Evolutionary conservation across 2,329 filamentous ascomycete species (phyloP), one percentile per base, ranked within the genome.

Genomic region (Colletotrichum graminicola): DNA sequence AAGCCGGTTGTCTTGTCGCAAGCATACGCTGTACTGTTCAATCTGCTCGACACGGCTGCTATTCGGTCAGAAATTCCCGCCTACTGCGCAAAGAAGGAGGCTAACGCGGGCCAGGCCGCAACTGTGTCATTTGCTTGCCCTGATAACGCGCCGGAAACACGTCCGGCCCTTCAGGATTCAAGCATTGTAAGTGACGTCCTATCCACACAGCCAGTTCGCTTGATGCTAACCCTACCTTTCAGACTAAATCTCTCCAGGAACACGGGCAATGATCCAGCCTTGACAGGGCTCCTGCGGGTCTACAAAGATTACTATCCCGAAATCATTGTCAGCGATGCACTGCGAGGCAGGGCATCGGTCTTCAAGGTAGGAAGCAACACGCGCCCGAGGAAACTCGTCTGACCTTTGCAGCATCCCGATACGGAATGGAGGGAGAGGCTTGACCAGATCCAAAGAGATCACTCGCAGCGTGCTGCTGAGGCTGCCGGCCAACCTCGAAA

Each of bases 251-350:
- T 91, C 43, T 87, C 88, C 3, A 82, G 89, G 54, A 88, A 90
- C 76, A 88, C 85, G 5, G 91, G 91, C 23, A 92, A 93, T 76
- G 94, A 97, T 67, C 92, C 91, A 60, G 88, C 90, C 62, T 83
- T 97, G 45, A 86, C 92, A 47, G 93, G 93, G 3, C 84, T 97
- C 23, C 83, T 97, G 61, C 89, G 92, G 66, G 90, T 95, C n/a
- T 97, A 92, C 83, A 96, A 96, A 78, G 94, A 95, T 78, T 97
- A 95, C 80, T 97, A 95, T 76, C 94, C 94, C 0, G 94, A 97
- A 78, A 93, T 97, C 66, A 93, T 97, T 71, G 88, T 95, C 18
- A 93, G 92, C 29, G 91, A 92, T 74, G 84, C 88, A 5, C 87
- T 89, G 39, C 84, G 85, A 64, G 89, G 89, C 47, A 87, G 87